Base-by-base conservation (phyloP, 768 basidiomycete species). In the Naematelia encephala region DNA sequence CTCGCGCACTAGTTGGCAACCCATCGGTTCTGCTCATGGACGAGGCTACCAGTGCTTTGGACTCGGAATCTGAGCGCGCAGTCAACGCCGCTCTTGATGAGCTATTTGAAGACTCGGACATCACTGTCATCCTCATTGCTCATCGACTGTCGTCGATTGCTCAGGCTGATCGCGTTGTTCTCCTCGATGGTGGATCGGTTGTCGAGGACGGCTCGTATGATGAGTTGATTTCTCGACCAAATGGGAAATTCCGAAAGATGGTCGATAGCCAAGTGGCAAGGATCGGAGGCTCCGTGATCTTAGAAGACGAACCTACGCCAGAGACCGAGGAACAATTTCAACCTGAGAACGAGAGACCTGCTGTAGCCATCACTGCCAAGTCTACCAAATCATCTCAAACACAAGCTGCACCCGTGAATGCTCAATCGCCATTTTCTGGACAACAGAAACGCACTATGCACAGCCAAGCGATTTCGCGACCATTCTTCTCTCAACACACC, bases 21-120 rank as follows among this genome's bases (percentile, higher is more conserved):
- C 93, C 93, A 0, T 84, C 85, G 1, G 88, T 97, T 23, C 78
- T 97, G 52, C 86, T 89, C 13, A 80, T 94, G 54, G 91, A 93
- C 63, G 91, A 94, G 75, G 91, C 91, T 5, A 92, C 91, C 25
- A 64, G 63, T 52, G 71, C 64, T 8, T 54, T 68, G 23, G 68
- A 72, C 34, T 69, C 70, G 11, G 65, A 63, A 51, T 67, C 63
- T 39, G 68, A 70, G 52, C 45, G 58, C 55, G 69, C 71, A 85
- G 88, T 91, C 28, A 91, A 94, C 69, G 87, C 91, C 65, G 91
- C 91, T 8, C 86, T 94, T 34, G 89, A 91, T 72, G 89, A 87
- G 76, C 90, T 93, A 47, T 79, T 94, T 51, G 82, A 83, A 59
- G 84, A 85, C 46, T 80, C 86, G 26, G 83, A 87, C 61, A 91